Base-by-base conservation (phyloP, 306 rosid genomes). In the Erythrophleum fordii region DNA sequence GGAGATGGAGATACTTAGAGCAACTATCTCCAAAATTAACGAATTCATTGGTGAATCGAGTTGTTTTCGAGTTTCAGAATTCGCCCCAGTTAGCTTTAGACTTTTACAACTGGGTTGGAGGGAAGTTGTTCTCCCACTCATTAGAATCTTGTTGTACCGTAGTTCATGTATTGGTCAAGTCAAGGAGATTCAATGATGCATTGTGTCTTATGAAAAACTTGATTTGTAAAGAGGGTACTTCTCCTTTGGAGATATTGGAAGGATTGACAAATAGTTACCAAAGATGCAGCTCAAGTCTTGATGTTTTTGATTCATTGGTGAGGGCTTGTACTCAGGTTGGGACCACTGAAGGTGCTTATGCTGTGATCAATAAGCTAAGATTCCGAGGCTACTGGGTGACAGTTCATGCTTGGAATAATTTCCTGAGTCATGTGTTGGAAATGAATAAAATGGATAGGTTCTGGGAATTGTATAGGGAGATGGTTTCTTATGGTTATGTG, bases 321-420 rank as follows among this genome's bases (percentile, higher is more conserved):
- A 84, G 91, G 85, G 80, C 89, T 58, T 88, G 91, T 64, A 68
- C 87, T 76, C 89, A 39, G 78, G 76, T 42, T 18, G 88, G 90
- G 74, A 79, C 35, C 11, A 80, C 81, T 17, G 82, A 90, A 53
- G 83, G 85, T 82, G 94, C 90, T 72, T 88, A 82, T 78, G 85
- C 69, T 18, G 94, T 90, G 26, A 86, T 88, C 6, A 72, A 17
- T 39, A 81, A 81, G 79, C 79, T 86, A 65, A 88, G 83, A 48
- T 17, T 6, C 28, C 73, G 42, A n/a, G 86, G 89, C 12, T 80
- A 1, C 71, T 75, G 75, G 78, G 87, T 90, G 37, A 69, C 91
- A 1, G 35, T 90, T 82, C 94, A 90, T 42, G 94, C 91, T 34
- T 90, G 91, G 91, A 90, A 90, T 81, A 90, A 90, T 76, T 88